A percentile compares a stretch with the other conserved stretches of the same genome.
Conservation (phyloP, 768 basidiomycete species). For the Lyophyllum atratum region DNA sequence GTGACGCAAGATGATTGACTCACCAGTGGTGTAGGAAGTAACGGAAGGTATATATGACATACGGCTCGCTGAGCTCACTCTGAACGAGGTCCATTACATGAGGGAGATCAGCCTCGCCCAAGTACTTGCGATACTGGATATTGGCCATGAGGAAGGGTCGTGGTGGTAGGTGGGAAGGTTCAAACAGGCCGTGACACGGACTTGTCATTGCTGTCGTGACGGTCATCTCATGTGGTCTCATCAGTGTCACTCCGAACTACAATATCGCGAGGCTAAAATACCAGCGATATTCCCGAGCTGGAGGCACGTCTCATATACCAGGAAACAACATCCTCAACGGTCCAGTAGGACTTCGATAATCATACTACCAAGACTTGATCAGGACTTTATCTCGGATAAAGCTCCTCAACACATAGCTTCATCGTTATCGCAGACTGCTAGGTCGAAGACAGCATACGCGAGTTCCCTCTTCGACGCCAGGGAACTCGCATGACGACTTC, state of each 20-base stretch:
- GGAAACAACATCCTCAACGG: no score
- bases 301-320: no score
- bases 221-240: slow-evolving; percentile 14
- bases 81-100: slow-evolving; percentile 88
- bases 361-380: no score
- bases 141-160: slow-evolving; percentile 28
- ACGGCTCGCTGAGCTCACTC: slow-evolving; percentile 93
- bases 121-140: slow-evolving; percentile 72
- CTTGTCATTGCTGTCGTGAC: background rate
- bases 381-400: no score
- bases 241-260: background rate
- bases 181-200: slow-evolving; percentile 11
- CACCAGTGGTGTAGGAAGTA: slow-evolving; percentile 98
- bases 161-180: slow-evolving; percentile 11
- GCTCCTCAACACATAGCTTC: no score
- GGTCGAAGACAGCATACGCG: no score
- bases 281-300: no score
- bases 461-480: no score
- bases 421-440: no score
- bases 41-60: slow-evolving; percentile 94
- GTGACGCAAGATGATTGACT: slow-evolving; percentile 47
- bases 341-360: no score
- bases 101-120: slow-evolving; percentile 76
- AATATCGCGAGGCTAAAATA: no score
- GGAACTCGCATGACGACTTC: no score